These are phyloP conservation scores for Aspergillus campestris DNA, from an alignment of 495 filamentous ascomycete genomes.

Conservation along the genomic window DNA sequence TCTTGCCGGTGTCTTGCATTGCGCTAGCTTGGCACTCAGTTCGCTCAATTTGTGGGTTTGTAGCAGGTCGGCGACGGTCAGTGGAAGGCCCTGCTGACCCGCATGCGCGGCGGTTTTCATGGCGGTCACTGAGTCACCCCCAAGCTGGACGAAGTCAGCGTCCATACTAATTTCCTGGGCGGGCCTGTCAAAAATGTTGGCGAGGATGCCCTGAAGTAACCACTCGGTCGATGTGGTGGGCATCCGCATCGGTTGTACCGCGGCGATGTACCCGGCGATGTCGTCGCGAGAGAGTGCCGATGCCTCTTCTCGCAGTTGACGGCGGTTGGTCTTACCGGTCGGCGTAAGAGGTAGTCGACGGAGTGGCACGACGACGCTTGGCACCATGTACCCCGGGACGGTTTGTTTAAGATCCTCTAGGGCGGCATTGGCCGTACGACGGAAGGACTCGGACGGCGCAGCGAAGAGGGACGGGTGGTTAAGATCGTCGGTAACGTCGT, in stretches of 20 bases:
- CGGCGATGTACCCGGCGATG: not conserved
- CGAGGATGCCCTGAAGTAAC: slow-evolving; percentile 12
- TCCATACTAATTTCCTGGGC: slow-evolving; percentile 23
- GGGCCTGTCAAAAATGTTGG: not conserved
- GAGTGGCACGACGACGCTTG: slow-evolving; percentile 24
- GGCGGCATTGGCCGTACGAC: not conserved
- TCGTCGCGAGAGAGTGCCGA: not conserved
- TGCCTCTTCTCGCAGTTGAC: slow-evolving; percentile 8
- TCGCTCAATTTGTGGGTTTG: not conserved
- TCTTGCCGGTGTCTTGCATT: too few relatives aligned
- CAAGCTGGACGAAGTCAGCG: slow-evolving; percentile 44
- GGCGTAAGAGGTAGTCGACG: slow-evolving; percentile 22
- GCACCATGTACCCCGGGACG: slow-evolving; percentile 34
- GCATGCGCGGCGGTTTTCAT: slow-evolving; percentile 37
- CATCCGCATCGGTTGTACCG: not conserved
- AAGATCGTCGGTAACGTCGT: too few relatives aligned
- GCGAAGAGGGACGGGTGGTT: not conserved
- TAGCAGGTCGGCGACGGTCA: slow-evolving; percentile 12
- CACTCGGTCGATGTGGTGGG: slow-evolving; percentile 8
- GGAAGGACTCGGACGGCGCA: not conserved
- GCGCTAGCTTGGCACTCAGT: not conserved
- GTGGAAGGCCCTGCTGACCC: slow-evolving; percentile 3
- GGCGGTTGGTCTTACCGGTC: slow-evolving; percentile 31
- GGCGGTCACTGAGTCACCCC: slow-evolving; percentile 42
- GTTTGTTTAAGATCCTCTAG: not conserved